Conservation (phyloP, 176 grass and related monocot genomes). For the Leersia perrieri region DNA sequence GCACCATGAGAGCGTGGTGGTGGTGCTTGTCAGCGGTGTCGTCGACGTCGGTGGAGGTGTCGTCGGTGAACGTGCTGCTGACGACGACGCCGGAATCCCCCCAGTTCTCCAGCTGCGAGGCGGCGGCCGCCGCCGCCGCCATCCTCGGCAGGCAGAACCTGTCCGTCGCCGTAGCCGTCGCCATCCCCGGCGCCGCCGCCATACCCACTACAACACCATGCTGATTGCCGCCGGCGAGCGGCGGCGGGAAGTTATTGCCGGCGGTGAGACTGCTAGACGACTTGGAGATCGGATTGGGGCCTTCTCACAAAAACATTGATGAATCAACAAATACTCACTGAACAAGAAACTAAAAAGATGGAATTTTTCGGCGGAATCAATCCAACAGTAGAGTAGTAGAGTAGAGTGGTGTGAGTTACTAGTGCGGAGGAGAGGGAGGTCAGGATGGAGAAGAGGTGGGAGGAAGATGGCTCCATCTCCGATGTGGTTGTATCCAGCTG, state of each 20-base stretch:
- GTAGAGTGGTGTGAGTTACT: slow-evolving; percentile 32
- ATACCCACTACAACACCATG: slow-evolving; percentile 42
- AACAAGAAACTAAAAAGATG: background rate
- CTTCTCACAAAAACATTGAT: too few relatives aligned
- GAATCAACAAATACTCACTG: too few relatives aligned
- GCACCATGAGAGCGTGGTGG: background rate
- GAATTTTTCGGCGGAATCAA: too few relatives aligned
- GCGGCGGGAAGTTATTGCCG: slow-evolving; percentile 49
- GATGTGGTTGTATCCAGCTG: slow-evolving; percentile 68
- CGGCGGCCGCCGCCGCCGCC: slow-evolving; percentile 3
- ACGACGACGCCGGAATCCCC: slow-evolving; percentile 63
- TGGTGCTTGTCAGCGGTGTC: slow-evolving; percentile 40
- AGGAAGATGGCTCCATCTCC: slow-evolving; percentile 57
- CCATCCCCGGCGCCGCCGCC: slow-evolving; percentile 43
- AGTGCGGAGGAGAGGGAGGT: slow-evolving; percentile 48
- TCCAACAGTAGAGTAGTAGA: background rate
- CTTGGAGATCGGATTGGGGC: slow-evolving; percentile 75
- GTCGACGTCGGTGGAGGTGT: slow-evolving; percentile 67
- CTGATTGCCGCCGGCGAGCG: slow-evolving; percentile 28
- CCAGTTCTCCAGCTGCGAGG: slow-evolving; percentile 72
- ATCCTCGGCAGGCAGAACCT: slow-evolving; percentile 38
- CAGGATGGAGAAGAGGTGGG: background rate
- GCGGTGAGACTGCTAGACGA: slow-evolving; percentile 73
- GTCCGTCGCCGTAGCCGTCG: background rate
- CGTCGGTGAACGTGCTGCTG: slow-evolving; percentile 61